phyloP scores from a whole-genome alignment of 2,329 filamentous ascomycete species.

The Xylogone sp. region DNA sequence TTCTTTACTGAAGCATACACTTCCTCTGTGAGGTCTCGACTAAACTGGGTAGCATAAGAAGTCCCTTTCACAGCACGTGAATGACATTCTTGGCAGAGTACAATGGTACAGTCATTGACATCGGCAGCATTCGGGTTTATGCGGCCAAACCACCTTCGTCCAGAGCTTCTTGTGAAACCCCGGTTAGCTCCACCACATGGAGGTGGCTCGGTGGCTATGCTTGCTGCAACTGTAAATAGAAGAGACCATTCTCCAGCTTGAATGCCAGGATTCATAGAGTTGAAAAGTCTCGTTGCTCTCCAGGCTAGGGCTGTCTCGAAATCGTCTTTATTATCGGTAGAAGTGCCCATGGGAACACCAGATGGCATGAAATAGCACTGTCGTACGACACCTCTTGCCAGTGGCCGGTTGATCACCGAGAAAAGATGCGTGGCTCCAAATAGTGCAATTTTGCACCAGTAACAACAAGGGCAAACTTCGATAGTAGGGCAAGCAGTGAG shows the following conservation, averaged over 20 bases:
- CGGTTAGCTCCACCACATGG: conserved; percentile 6
- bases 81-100: conserved; percentile 14
- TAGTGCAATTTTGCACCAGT: conserved; percentile 3
- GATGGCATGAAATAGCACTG: conserved; percentile 8
- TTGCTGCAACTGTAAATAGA: background rate
- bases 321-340: conserved; percentile 2
- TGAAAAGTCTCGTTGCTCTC: conserved; percentile 2
- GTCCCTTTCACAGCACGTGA: conserved; percentile 4
- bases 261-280: conserved; percentile 3
- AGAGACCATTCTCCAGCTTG: conserved; percentile 4
- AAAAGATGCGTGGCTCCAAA: conserved; percentile 6
- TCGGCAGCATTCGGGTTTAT: conserved; percentile 1
- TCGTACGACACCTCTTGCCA: conserved; percentile 5
- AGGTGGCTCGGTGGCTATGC: background rate
- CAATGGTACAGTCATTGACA: conserved; percentile 9
- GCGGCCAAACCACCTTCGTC: conserved; percentile 11
- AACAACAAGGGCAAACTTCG: conserved; percentile 9
- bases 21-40: conserved; percentile 6
- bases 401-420: conserved; percentile 5
- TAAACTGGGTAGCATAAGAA: conserved; percentile 1
- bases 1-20: conserved; percentile 4
- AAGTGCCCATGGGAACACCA: background rate
- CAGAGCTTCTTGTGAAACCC: conserved; percentile 5
- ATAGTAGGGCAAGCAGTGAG: conserved; percentile 8
- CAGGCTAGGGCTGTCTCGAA: conserved; percentile 4